phyloP scores from a whole-genome alignment of 1,284 basidiomycete species.

The Schizophyllum commune region DNA sequence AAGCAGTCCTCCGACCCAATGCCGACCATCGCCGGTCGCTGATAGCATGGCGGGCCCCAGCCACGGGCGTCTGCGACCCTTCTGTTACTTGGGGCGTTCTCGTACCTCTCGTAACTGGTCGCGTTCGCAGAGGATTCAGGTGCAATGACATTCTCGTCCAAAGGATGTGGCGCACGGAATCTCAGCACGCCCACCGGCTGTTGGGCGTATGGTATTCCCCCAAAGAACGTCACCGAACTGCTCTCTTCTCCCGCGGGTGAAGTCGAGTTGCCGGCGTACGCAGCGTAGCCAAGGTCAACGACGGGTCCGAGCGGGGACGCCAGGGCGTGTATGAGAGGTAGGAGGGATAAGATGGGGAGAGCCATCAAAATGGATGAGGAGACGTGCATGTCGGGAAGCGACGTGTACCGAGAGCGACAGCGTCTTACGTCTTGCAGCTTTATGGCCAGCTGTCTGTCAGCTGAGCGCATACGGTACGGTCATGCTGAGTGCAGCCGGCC shows the following conservation, averaged over 20 bases:
- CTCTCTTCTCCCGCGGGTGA: slow-evolving; percentile 27
- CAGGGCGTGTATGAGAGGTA: not conserved
- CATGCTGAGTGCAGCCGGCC: too few relatives aligned
- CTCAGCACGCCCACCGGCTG: slow-evolving; percentile 32
- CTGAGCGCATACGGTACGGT: too few relatives aligned
- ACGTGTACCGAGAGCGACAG: too few relatives aligned
- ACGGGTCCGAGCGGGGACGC: slow-evolving; percentile 24
- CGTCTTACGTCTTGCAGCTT: too few relatives aligned
- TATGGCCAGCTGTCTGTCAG: too few relatives aligned
- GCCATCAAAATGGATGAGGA: not conserved
- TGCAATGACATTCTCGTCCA: slow-evolving; percentile 17
- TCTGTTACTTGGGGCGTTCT: slow-evolving; percentile 6
- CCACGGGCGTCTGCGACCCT: slow-evolving; percentile 31
- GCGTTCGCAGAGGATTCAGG: slow-evolving; percentile 35
- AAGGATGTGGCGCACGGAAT: slow-evolving; percentile 9
- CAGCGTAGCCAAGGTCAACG: slow-evolving; percentile 33
- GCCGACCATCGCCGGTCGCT: slow-evolving; percentile 33
- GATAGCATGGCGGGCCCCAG: slow-evolving; percentile 35
- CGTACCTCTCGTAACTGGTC: slow-evolving; percentile 24
- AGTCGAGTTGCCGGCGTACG: slow-evolving; percentile 33
- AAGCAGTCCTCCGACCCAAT: slow-evolving; percentile 40
- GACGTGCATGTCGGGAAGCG: too few relatives aligned
- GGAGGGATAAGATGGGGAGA: not conserved
- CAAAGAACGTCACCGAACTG: slow-evolving; percentile 34
- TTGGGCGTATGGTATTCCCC: slow-evolving; percentile 35